Conservation (phyloP, 2,329 filamentous ascomycete genomes). For the Cercospora sesami region DNA sequence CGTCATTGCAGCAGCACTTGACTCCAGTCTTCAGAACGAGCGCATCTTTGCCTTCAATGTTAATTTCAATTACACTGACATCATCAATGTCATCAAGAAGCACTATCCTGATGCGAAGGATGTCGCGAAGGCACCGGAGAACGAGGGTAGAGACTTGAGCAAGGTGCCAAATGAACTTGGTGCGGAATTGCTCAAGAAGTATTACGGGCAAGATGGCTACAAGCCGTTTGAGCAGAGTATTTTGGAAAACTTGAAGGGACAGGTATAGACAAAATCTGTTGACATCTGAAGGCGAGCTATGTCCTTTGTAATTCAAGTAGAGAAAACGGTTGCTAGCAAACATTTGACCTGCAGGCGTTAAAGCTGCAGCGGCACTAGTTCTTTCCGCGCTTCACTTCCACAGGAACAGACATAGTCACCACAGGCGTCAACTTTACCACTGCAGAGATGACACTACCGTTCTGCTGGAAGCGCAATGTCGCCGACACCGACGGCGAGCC, state of each 20-base stretch:
- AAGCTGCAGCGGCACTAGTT: neutral
- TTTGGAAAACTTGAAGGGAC: constrained; percentile 28
- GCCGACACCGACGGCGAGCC: neutral
- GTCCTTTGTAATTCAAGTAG: neutral
- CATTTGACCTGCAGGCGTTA: neutral
- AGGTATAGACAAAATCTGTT: neutral
- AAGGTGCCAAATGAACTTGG: constrained; percentile 33
- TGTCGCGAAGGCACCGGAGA: constrained; percentile 24
- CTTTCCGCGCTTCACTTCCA: neutral
- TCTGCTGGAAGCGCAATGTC: neutral
- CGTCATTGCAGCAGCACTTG: constrained; percentile 51
- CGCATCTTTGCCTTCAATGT: constrained; percentile 57
- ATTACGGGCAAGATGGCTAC: constrained; percentile 33
- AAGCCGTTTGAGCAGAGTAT: constrained; percentile 34
- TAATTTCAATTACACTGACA: constrained; percentile 49
- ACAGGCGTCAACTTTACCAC: neutral
- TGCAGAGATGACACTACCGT: neutral
- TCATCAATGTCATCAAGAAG: constrained; percentile 44
- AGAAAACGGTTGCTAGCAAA: neutral
- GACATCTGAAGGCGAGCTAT: neutral
- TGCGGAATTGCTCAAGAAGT: constrained; percentile 35
- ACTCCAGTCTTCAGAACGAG: constrained; percentile 49
- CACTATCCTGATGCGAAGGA: constrained; percentile 42
- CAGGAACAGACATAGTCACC: neutral
- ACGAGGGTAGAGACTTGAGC: constrained; percentile 30